Evolutionary conservation across 2,329 filamentous ascomycete genomes (phyloP).

Genomic region (Pyrenochaeta sp.): DNA sequence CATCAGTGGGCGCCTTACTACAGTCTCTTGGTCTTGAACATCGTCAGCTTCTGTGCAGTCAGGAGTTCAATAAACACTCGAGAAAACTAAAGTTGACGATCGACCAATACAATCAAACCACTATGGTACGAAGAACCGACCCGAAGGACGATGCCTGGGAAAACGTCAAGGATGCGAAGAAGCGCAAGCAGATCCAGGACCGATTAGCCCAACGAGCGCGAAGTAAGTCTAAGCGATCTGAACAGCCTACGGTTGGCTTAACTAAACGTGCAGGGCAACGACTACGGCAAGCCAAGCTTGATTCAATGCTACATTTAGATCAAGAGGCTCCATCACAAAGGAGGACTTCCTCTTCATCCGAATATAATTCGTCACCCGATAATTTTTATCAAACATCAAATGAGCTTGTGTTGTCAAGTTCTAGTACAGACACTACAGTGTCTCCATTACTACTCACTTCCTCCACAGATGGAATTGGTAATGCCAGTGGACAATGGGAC

Average conservation of each 20-base stretch:
- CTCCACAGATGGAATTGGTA: not conserved
- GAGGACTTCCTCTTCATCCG: not conserved
- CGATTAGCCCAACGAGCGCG: slow-evolving; percentile 49
- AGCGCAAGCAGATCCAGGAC: slow-evolving; percentile 52
- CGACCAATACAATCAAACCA: no score
- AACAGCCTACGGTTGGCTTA: not conserved
- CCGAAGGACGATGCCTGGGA: slow-evolving; percentile 43
- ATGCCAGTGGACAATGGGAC: not conserved
- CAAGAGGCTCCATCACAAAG: no score
- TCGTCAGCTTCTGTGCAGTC: no score
- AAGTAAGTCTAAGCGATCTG: slow-evolving; percentile 28
- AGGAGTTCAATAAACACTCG: no score
- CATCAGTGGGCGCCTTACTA: no score
- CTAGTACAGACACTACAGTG: not conserved
- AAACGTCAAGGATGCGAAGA: slow-evolving; percentile 44
- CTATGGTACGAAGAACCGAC: slow-evolving; percentile 28
- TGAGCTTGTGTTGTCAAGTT: no score
- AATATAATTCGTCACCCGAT: not conserved
- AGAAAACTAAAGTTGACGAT: no score
- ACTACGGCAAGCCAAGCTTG: slow-evolving; percentile 11
- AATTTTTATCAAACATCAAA: no score
- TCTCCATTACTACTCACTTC: not conserved
- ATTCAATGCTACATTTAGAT: no score
- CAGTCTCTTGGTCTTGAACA: no score
- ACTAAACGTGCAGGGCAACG: slow-evolving; percentile 15